These are phyloP conservation scores for Suhomyces maxii DNA, from an alignment of 1,139 yeast genomes.

Conservation along the genomic window DNA sequence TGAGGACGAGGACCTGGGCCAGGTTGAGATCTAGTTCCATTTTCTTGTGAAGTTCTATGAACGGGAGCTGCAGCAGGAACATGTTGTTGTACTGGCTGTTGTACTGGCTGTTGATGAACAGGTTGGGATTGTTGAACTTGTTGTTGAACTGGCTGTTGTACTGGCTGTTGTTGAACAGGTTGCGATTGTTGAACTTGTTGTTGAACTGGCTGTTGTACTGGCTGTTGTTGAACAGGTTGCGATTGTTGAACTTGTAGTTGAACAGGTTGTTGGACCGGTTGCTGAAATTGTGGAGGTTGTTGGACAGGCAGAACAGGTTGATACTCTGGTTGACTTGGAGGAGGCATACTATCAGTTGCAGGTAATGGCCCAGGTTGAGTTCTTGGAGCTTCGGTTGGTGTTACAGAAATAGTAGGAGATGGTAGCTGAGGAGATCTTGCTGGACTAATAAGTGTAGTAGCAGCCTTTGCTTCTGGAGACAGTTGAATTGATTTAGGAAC, in stretches of 20 bases:
- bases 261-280: slow-evolving; percentile 5
- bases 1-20: neutral
- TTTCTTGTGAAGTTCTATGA: neutral
- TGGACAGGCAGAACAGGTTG: slow-evolving; percentile 1
- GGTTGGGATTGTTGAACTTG: slow-evolving; percentile 1
- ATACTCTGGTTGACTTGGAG: slow-evolving; percentile 1
- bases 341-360: slow-evolving; percentile 3
- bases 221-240: slow-evolving; percentile 1
- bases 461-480: slow-evolving; percentile 3
- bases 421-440: slow-evolving; percentile 4
- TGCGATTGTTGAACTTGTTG: slow-evolving; percentile 3
- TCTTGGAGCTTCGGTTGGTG: slow-evolving; percentile 1
- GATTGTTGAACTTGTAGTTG: slow-evolving; percentile 2
- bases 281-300: slow-evolving; percentile 3
- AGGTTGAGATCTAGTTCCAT: slow-evolving; percentile 1
- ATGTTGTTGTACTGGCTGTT: neutral
- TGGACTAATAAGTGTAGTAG: neutral
- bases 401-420: slow-evolving; percentile 5
- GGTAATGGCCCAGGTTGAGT: slow-evolving; percentile 4
- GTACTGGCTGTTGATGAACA: neutral
- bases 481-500: slow-evolving; percentile 2
- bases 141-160: slow-evolving; percentile 3
- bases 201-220: neutral
- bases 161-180: neutral
- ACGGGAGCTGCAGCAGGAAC: neutral